Conservation (phyloP, 1,284 basidiomycete species). For the Lentinus polychrous region DNA sequence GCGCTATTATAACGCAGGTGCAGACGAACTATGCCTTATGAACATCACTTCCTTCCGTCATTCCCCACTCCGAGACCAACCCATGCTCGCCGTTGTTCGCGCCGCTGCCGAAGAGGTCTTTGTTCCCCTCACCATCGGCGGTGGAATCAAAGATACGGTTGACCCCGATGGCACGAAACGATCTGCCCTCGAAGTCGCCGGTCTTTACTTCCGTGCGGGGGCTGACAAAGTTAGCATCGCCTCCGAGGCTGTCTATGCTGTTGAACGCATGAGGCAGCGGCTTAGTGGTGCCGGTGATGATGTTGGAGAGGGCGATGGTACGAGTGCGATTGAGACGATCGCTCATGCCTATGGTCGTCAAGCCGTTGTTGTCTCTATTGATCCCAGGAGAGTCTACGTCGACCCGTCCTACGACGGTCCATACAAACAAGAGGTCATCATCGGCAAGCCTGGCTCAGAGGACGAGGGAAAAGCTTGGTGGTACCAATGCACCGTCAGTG, state of each 20-base stretch:
- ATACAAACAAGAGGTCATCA: conserved; percentile 62
- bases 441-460: conserved; percentile 40
- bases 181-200: conserved; percentile 90
- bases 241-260: conserved; percentile 90
- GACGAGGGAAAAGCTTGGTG: conserved; percentile 83
- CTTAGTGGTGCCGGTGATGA: conserved; percentile 18
- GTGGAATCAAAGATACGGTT: conserved; percentile 93
- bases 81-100: conserved; percentile 94
- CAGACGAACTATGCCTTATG: conserved; percentile 95
- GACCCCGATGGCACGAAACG: conserved; percentile 92
- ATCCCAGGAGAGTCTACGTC: conserved; percentile 88
- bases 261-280: conserved; percentile 70
- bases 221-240: conserved; percentile 99
- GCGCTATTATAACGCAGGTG: conserved; percentile 84
- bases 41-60: conserved; percentile 99
- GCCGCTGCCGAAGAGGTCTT: conserved; percentile 88
- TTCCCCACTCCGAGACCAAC: conserved; percentile 92
- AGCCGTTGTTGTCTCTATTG: conserved; percentile 96
- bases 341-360: conserved; percentile 90
- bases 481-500: conserved; percentile 97
- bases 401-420: conserved; percentile 62
- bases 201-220: conserved; percentile 93
- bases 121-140: conserved; percentile 98
- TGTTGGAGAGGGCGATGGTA: conserved; percentile 46
- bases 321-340: conserved; percentile 94